Evolutionary conservation across 164 flowering plant genomes (phyloP).

Genomic region (Magnolia changhungtana): DNA sequence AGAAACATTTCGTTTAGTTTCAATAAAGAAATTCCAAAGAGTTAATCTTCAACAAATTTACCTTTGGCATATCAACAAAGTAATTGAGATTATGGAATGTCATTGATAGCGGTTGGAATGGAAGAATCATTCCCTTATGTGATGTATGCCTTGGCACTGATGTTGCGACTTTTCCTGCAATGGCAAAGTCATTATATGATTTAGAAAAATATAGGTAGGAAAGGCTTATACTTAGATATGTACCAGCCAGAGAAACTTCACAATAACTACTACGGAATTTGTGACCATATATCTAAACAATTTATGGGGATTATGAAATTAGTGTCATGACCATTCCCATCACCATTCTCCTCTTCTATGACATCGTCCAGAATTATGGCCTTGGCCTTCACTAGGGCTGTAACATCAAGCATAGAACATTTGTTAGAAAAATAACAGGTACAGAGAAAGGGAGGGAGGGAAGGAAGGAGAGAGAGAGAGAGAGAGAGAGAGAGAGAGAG

Average conservation of each 20-base stretch:
- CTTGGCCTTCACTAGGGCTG: constrained; percentile 59
- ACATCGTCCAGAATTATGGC: constrained; percentile 19
- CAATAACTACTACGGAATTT: not conserved
- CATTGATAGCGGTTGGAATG: constrained; percentile 78
- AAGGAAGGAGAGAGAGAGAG: no score
- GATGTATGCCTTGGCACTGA: constrained; percentile 7
- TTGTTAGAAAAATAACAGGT: not conserved
- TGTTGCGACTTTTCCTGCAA: constrained; percentile 26
- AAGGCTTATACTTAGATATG: no score
- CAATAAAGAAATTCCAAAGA: no score
- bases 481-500: no score
- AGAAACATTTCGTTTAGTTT: not conserved
- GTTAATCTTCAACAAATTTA: no score
- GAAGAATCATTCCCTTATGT: constrained; percentile 85
- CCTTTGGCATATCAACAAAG: no score
- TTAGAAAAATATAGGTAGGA: not conserved
- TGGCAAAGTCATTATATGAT: not conserved
- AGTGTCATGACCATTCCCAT: constrained; percentile 10
- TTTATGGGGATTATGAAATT: not conserved
- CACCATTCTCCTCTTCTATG: constrained; percentile 26
- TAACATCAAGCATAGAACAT: not conserved
- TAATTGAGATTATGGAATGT: constrained; percentile 82
- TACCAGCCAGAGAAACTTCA: not conserved
- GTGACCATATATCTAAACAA: not conserved
- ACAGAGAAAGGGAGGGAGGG: no score